Evolutionary conservation across 2,329 filamentous ascomycete genomes (phyloP), one percentile per base, ranked within the genome.

Genomic region (Cladorrhinum sp.): DNA sequence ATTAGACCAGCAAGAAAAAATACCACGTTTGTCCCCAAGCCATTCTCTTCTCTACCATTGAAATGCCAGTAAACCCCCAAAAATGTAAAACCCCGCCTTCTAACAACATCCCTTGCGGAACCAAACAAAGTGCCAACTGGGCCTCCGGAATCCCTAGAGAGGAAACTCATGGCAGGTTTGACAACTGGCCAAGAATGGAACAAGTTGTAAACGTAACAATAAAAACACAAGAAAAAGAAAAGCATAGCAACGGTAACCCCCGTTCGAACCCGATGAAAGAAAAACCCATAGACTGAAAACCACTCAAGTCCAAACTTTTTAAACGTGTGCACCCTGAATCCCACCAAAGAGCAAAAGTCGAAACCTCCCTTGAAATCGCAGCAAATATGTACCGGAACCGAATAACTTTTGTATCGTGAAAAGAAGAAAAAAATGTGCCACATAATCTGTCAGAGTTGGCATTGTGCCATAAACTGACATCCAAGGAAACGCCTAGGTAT

Each of bases 371-470:
- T 41, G 24, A 65, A 67, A 69, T 61, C 61, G 57, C 61, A 67
- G 22, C 60, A 62, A 20, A 64, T 66, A 67, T 68, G 64, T 67
- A 68, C 65, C 59, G 58, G 58, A 36, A 50, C 62, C 50, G 38
- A 45, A 51, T 60, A 66, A 64, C 62, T 65, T 67, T 69, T 60
- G 53, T 52, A 57, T 54, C 51, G 23, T 58, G 32, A 59, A 53
- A 55, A n/a, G n/a, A n/a, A 13, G 29, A 13, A 24, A 57, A 59
- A 63, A 61, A 57, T 48, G 38, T 48, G 55, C 41, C 53, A 61
- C 24, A 64, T 55, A 48, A 59, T 55, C 59, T 57, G 32, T 62
- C 62, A 61, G 58, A 55, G 50, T 50, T 55, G 59, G 53, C 52
- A 25, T 55, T 48, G 24, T 55, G 54, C 58, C 58, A 57, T 12